Evolutionary conservation across 1,284 basidiomycete species (phyloP).

Genomic region (Cutaneotrichosporon sp.): DNA sequence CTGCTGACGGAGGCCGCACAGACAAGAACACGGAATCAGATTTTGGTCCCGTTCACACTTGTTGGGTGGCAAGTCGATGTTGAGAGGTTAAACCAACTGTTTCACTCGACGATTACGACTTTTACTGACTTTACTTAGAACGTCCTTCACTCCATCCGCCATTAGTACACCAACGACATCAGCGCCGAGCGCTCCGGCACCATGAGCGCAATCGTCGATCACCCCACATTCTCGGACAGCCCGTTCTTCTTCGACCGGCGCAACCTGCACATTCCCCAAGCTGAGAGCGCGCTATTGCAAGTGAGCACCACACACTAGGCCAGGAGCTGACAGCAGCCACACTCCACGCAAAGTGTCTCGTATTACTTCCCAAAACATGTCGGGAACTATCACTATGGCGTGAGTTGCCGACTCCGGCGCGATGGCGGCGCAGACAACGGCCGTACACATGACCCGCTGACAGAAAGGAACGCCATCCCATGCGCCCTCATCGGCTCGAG

Average conservation of each 20-base stretch:
- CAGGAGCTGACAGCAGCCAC: slow-evolving; percentile 58
- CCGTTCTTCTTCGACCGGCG: slow-evolving; percentile 53
- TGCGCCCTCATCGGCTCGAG: slow-evolving; percentile 95
- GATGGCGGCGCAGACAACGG: too few relatives aligned
- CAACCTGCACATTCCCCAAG: slow-evolving; percentile 43
- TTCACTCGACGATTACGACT: neutral
- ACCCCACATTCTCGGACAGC: slow-evolving; percentile 52
- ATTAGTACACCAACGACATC: neutral
- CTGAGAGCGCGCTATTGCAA: slow-evolving; percentile 42
- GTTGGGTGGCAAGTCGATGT: slow-evolving; percentile 19
- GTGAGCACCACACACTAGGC: slow-evolving; percentile 28
- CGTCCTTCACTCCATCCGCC: slow-evolving; percentile 9
- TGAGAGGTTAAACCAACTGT: neutral
- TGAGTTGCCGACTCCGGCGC: slow-evolving; percentile 52
- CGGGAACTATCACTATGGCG: slow-evolving; percentile 93
- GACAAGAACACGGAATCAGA: neutral
- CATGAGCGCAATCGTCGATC: slow-evolving; percentile 30
- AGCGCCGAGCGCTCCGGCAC: slow-evolving; percentile 3
- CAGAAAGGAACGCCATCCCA: slow-evolving; percentile 86
- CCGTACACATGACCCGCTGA: slow-evolving; percentile 8
- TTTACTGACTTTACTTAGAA: neutral
- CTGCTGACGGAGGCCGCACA: neutral
- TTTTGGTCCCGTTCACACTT: slow-evolving; percentile 13
- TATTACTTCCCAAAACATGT: slow-evolving; percentile 95
- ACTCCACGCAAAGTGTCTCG: slow-evolving; percentile 83